Evolutionary conservation across 1,284 basidiomycete genomes (phyloP).

Genomic region (Rhodotorula glutinis): DNA sequence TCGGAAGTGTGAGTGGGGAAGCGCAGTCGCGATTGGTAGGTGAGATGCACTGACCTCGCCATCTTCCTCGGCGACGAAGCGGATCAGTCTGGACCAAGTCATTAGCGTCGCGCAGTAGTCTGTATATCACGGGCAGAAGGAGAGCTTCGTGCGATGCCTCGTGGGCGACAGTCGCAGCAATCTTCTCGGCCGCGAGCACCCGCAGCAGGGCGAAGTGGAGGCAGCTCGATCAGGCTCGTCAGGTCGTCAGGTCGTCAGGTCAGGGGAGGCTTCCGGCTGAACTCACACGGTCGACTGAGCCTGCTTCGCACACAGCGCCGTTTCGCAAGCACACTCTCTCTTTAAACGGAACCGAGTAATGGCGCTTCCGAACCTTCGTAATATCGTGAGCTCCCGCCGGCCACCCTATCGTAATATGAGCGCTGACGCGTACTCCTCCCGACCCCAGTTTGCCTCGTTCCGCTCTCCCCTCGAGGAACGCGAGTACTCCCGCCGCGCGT

Average conservation of each 20-base stretch:
- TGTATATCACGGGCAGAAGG: too few relatives aligned
- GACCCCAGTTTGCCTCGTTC: conserved; percentile 37
- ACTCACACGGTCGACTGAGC: too few relatives aligned
- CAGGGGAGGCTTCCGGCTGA: too few relatives aligned
- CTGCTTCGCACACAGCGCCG: too few relatives aligned
- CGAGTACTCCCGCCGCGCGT: conserved; percentile 32
- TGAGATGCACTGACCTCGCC: conserved; percentile 57
- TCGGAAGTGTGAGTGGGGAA: background rate
- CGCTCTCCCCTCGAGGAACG: conserved; percentile 38
- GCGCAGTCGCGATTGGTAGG: background rate
- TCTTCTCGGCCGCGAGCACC: background rate
- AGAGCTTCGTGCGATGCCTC: too few relatives aligned
- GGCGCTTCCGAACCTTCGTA: conserved; percentile 35
- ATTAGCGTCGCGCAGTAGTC: background rate
- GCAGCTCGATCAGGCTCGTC: background rate
- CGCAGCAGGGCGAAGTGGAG: background rate
- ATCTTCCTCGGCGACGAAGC: conserved; percentile 76
- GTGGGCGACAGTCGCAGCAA: too few relatives aligned
- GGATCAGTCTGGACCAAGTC: conserved; percentile 60
- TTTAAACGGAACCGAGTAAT: too few relatives aligned
- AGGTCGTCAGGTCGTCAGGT: too few relatives aligned
- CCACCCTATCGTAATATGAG: background rate
- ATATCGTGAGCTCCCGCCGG: conserved; percentile 28
- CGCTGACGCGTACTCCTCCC: background rate
- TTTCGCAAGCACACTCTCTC: too few relatives aligned